Conservation (phyloP, 768 basidiomycete species). For the Lactarius pseudohatsudake region DNA sequence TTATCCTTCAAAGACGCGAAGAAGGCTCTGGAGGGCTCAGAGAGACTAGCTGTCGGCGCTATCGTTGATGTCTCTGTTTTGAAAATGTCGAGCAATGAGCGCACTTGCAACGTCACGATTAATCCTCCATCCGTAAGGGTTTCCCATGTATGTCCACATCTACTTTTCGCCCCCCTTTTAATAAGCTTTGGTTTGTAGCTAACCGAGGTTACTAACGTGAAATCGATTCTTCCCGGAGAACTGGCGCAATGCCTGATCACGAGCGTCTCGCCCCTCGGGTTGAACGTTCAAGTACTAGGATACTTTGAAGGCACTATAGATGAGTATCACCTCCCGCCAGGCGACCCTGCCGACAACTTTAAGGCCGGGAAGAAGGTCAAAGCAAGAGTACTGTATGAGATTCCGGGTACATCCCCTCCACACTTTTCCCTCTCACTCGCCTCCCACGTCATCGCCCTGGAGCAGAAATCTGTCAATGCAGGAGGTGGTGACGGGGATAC, state of each 20-base stretch:
- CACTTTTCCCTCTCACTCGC: constrained; percentile 79
- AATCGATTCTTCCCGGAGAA: constrained; percentile 82
- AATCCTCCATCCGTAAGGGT: constrained; percentile 50
- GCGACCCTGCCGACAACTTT: constrained; percentile 43
- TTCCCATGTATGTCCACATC: constrained; percentile 49
- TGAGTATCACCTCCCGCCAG: constrained; percentile 65
- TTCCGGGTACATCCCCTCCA: constrained; percentile 65
- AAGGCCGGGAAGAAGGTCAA: constrained; percentile 77
- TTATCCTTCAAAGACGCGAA: constrained; percentile 72
- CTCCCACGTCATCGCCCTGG: constrained; percentile 66
- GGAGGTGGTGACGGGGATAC: constrained; percentile 29
- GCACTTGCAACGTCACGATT: constrained; percentile 69
- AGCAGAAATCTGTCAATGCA: constrained; percentile 38
- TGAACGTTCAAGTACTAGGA: constrained; percentile 86
- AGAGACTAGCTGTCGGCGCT: constrained; percentile 58
- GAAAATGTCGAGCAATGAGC: constrained; percentile 71
- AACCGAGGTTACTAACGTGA: constrained; percentile 73
- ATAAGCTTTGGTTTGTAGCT: constrained; percentile 43
- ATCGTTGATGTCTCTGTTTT: constrained; percentile 66
- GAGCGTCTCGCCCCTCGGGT: constrained; percentile 64
- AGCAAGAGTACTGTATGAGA: constrained; percentile 80
- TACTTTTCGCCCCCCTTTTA: constrained; percentile 4
- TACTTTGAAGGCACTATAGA: constrained; percentile 93
- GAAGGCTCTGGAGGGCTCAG: constrained; percentile 37
- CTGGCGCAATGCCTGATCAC: constrained; percentile 84